Base-by-base conservation (phyloP, 768 basidiomycete genomes). In the Pleurotus giganteus region DNA sequence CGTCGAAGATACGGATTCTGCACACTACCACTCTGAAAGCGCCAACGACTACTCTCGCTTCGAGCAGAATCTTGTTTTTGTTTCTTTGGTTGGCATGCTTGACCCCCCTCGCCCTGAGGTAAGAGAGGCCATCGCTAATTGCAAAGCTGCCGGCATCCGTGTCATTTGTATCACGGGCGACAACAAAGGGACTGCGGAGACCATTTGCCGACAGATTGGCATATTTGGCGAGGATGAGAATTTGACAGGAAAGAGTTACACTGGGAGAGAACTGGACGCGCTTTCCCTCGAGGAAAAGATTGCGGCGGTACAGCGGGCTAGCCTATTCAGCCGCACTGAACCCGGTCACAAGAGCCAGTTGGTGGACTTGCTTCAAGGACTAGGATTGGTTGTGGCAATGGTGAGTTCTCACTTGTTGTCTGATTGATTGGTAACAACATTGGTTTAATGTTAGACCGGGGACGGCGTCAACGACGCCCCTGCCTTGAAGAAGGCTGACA, bases 391-490 rank as follows among this genome's bases (percentile, higher is more conserved):
- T 41, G 94, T 97, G 24, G 96, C 96, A 11, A 99, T 99, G 96
- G 91, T 87, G 42, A 31, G 67, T 66, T 29, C 23, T 55, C 52
- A 41, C 13, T 50, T 28, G 21, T 36, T 23, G 34, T 26, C 49
- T 36, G 28, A n/a, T 5, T n/a, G 17, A 27, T 31, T 8, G 42
- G 44, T 42, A 23, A 42, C 8, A 52, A 59, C 60, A 17, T 24
- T 21, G 28, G 24, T 3, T 56, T 13, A 36, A 34, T 39, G 28
- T 39, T 59, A 93, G 91, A 94, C 92, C 54, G 94, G 94, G 56
- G 96, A 98, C 66, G 96, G 96, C 62, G 97, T 99, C 55, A 99
- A 99, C 61, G 96, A 99, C 64, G 96, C 97, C 2, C 95, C 95
- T 29, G 97, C 96, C 0, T 72, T 99, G 63, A 95, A 96, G 69